These are phyloP conservation scores for Acer yangbiense DNA, from an alignment of 345 rosid species.

Conservation along the genomic window DNA sequence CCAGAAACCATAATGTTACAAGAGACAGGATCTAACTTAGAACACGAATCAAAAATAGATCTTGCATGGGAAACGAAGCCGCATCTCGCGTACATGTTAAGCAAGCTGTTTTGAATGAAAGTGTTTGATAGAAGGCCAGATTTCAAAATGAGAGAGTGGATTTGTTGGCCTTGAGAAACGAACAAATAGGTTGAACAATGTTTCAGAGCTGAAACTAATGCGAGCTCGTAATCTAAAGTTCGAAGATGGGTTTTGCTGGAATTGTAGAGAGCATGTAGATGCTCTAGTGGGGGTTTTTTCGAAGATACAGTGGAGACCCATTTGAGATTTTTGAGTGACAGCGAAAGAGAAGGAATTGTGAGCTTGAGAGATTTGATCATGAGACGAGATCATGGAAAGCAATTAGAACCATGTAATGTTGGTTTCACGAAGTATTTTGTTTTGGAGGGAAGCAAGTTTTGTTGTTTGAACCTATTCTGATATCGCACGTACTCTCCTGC, in stretches of 20 bases:
- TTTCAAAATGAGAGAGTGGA: slow-evolving; percentile 55
- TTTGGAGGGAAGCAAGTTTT: slow-evolving; percentile 8
- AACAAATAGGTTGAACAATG: slow-evolving; percentile 43
- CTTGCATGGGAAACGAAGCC: slow-evolving; percentile 53
- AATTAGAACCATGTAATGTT: not conserved
- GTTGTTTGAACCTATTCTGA: not conserved
- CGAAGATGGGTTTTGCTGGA: slow-evolving; percentile 13
- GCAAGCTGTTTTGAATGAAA: slow-evolving; percentile 66
- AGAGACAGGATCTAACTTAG: slow-evolving; percentile 49
- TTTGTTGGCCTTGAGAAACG: slow-evolving; percentile 45
- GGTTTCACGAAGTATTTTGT: not conserved
- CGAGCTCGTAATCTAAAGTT: slow-evolving; percentile 36
- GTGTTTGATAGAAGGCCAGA: slow-evolving; percentile 62
- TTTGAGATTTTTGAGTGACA: slow-evolving; percentile 30
- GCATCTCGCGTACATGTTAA: slow-evolving; percentile 75
- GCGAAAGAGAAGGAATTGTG: slow-evolving; percentile 17
- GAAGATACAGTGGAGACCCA: slow-evolving; percentile 37
- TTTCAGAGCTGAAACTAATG: slow-evolving; percentile 61
- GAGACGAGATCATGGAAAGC: slow-evolving; percentile 35
- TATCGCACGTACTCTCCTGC: not conserved
- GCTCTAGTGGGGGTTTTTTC: slow-evolving; percentile 10
- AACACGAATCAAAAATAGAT: slow-evolving; percentile 39
- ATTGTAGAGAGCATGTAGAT: slow-evolving; percentile 21
- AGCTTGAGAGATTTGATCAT: slow-evolving; percentile 44
- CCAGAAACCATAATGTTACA: slow-evolving; percentile 72